Evolutionary conservation across 163 green algal genomes (phyloP), one percentile per base, ranked within the genome.

Genomic region (Chlamydomonas reinhardtii): DNA sequence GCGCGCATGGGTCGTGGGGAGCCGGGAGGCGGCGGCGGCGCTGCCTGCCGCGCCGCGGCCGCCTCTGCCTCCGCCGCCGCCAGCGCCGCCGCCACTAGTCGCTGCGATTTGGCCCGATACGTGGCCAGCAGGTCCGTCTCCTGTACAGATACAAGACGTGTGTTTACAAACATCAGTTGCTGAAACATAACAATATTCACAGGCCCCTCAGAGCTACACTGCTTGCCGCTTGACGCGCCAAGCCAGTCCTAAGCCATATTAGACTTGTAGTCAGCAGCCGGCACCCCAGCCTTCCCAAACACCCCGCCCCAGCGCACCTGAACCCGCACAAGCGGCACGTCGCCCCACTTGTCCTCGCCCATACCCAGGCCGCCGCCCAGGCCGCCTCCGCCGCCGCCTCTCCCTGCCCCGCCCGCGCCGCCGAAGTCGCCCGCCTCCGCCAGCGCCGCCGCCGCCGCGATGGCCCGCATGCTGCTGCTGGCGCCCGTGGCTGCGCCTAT

Each of bases 71-170:
- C n/a, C 27, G 77, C 77, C 43, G 16, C 66, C 66, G 69, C 34
- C 35, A n/a, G 2, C 22, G 35, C 69, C 69, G 69, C 69, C 35
- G 69, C 69, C 16, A 24, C 69, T 34, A 56, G 34, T 8, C 24
- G 20, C 22, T 56, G 34, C 22, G 69, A 56, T 35, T 32, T 54
- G 1, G 66, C 66, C 22, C 22, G 37, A 29, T 76, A 62, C 0
- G 39, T 22, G 22, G 71, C 37, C 25, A 86, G 29, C 27, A 86
- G 56, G 80, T 86, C 80, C 34, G 70, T 79, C 70, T 86, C 80
- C 80, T 86, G 35, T 2, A n/a, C 1, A 35, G 69, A 34, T 2
- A 24, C 15, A 14, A 1, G 64, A 25, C 64, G 11, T 11, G 43
- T n/a, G n/a, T n/a, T n/a, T n/a, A n/a, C n/a, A n/a, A n/a, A n/a